These are phyloP conservation scores for Bassia scoparia DNA, from an alignment of 148 eudicot species.

Conservation along the genomic window DNA sequence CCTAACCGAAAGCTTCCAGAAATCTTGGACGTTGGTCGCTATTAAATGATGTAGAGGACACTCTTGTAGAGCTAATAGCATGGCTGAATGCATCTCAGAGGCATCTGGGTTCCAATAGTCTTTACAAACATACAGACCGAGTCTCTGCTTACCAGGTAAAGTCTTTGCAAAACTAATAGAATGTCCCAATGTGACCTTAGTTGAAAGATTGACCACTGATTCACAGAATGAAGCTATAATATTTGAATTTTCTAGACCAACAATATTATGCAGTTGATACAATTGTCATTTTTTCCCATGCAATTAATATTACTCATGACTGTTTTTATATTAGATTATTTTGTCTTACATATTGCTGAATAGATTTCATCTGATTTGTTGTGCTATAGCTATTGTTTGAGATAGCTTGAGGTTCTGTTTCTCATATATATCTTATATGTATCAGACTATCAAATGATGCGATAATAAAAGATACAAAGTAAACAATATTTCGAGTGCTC, in stretches of 20 bases:
- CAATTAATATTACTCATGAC: too few relatives aligned
- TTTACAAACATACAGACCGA: conserved; percentile 78
- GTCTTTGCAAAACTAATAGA: background rate
- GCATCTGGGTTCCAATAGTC: conserved; percentile 56
- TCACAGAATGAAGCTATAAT: background rate
- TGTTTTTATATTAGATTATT: too few relatives aligned
- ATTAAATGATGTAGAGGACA: conserved; percentile 77
- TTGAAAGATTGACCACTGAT: background rate
- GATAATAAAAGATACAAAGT: too few relatives aligned
- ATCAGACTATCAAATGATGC: too few relatives aligned
- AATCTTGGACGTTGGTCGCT: conserved; percentile 29
- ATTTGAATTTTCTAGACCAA: too few relatives aligned
- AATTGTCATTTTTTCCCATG: too few relatives aligned
- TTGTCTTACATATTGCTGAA: too few relatives aligned
- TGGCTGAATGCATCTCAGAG: conserved; percentile 74
- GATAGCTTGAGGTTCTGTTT: too few relatives aligned
- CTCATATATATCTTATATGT: too few relatives aligned
- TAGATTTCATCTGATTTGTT: too few relatives aligned
- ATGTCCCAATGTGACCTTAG: background rate
- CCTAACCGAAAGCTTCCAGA: conserved; percentile 68
- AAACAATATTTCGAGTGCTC: background rate
- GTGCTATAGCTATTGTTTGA: too few relatives aligned
- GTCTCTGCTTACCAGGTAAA: conserved; percentile 80
- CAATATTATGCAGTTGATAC: too few relatives aligned
- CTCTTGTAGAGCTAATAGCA: conserved; percentile 72